These are phyloP conservation scores for Craspedostauros australis DNA, from an alignment of 108 stramenopile genomes.

Conservation along the genomic window DNA sequence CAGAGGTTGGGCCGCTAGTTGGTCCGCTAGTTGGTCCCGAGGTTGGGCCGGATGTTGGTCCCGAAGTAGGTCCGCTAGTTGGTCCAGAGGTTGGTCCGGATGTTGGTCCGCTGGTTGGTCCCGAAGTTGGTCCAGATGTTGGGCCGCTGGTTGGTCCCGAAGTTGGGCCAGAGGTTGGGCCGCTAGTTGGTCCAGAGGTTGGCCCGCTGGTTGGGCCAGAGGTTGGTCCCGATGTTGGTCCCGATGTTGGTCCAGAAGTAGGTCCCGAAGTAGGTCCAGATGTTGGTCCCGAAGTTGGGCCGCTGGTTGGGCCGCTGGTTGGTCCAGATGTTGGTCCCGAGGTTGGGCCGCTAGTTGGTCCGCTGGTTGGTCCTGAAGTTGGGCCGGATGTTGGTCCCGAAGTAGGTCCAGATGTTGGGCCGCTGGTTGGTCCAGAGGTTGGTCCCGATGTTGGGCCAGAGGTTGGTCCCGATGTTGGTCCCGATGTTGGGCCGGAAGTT, in stretches of 20 bases:
- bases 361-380: conserved; percentile 1
- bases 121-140: too few relatives aligned
- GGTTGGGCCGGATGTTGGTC: too few relatives aligned
- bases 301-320: not conserved
- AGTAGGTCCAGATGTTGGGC: not conserved
- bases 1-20: too few relatives aligned
- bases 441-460: not conserved
- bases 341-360: conserved; percentile 1
- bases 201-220: conserved; percentile 1
- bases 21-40: too few relatives aligned
- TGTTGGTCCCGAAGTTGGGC: conserved; percentile 2
- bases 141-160: too few relatives aligned
- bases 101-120: too few relatives aligned
- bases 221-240: conserved; percentile 1
- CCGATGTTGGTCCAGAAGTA: not conserved
- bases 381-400: not conserved
- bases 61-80: too few relatives aligned
- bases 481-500: conserved; percentile 2
- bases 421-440: conserved; percentile 1
- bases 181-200: too few relatives aligned
- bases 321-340: not conserved
- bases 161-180: conserved; percentile 5
- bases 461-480: not conserved
- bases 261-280: conserved; percentile 2
- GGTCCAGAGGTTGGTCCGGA: too few relatives aligned